Percentiles rank a stretch among this genome's conserved stretches.
These are phyloP conservation scores for Huntiella abstrusa DNA, from an alignment of 2,329 filamentous ascomycete species.

Conservation along the genomic window DNA sequence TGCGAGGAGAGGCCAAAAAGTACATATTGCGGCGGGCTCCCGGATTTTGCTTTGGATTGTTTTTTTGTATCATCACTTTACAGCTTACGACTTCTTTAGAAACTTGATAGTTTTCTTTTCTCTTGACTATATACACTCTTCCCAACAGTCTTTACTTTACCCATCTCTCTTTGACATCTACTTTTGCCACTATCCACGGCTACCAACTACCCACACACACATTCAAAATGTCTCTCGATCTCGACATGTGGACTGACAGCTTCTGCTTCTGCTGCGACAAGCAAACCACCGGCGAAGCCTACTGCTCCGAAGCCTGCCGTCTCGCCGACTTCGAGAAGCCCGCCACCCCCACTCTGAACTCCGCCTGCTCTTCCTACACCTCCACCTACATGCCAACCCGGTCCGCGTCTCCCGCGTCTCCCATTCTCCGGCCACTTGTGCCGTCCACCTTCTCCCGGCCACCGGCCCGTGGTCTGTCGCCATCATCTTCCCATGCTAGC, in stretches of 20 bases:
- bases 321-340: constrained; percentile 66
- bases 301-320: constrained; percentile 84
- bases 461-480: constrained; percentile 30
- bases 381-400: constrained; percentile 47
- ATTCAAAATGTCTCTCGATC: constrained; percentile 26
- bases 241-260: constrained; percentile 62
- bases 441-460: constrained; percentile 15
- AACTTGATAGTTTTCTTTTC: not conserved
- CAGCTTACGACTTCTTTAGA: not conserved
- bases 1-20: not conserved
- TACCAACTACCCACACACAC: constrained; percentile 10
- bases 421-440: not conserved
- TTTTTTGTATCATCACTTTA: not conserved
- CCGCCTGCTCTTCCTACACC: constrained; percentile 14
- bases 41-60: not conserved
- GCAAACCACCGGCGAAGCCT: constrained; percentile 54
- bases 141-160: too few relatives aligned
- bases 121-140: not conserved
- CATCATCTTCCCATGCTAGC: constrained; percentile 69
- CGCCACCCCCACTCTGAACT: constrained; percentile 5
- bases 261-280: constrained; percentile 90
- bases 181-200: not conserved
- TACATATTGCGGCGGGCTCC: constrained; percentile 7
- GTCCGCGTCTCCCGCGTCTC: constrained; percentile 20
- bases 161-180: too few relatives aligned